phyloP scores from a whole-genome alignment of 2,329 filamentous ascomycete species.

The Ophiostoma angusticollis region DNA sequence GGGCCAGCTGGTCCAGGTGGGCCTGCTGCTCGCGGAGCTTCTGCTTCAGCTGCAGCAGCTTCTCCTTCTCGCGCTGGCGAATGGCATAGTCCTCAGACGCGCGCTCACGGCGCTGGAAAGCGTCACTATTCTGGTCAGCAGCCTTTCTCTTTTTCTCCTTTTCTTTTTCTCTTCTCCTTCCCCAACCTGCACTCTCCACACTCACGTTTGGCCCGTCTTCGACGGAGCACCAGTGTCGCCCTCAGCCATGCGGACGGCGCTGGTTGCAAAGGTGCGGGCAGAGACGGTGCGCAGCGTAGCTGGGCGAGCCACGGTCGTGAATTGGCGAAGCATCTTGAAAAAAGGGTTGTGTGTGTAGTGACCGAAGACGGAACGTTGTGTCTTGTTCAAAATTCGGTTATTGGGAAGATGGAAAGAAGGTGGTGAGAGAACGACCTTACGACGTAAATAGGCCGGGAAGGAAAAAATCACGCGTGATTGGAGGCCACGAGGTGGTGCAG shows the following conservation, averaged over 20 bases:
- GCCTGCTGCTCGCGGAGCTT: slow-evolving; percentile 65
- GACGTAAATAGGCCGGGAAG: slow-evolving; percentile 5
- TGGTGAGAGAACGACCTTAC: background rate
- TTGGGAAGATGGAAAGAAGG: background rate
- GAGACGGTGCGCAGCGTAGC: slow-evolving; percentile 36
- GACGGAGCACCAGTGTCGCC: slow-evolving; percentile 56
- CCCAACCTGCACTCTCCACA: slow-evolving; percentile 11
- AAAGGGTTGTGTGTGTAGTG: no score
- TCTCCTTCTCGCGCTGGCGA: slow-evolving; percentile 76
- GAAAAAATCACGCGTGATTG: slow-evolving; percentile 14
- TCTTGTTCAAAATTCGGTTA: background rate
- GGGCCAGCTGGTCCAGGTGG: slow-evolving; percentile 72
- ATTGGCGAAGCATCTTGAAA: slow-evolving; percentile 58
- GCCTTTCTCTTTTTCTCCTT: background rate
- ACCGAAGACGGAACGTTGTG: background rate
- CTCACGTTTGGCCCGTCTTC: slow-evolving; percentile 40
- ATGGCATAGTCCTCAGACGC: slow-evolving; percentile 79
- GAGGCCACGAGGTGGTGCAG: no score
- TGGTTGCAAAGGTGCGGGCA: slow-evolving; percentile 49
- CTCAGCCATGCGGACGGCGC: slow-evolving; percentile 49
- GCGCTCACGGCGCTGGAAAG: slow-evolving; percentile 84
- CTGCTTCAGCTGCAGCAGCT: slow-evolving; percentile 65
- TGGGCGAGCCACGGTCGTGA: slow-evolving; percentile 39
- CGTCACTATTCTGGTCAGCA: slow-evolving; percentile 52
- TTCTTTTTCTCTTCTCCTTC: slow-evolving; percentile 1